Evolutionary conservation across 768 basidiomycete species (phyloP), one percentile per base, ranked within the genome.

Genomic region (Clavaria fumosa): DNA sequence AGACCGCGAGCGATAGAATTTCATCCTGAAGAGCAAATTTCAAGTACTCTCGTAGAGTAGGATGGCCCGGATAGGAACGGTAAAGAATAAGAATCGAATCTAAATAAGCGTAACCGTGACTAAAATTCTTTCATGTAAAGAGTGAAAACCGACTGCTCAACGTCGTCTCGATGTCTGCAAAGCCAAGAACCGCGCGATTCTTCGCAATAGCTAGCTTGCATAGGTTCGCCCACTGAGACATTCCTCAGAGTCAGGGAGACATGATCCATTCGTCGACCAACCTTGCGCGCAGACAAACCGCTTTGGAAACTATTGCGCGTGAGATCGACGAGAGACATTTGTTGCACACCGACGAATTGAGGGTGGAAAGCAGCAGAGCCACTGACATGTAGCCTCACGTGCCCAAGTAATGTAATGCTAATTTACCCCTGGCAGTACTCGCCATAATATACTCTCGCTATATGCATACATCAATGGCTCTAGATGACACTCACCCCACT

Each of bases 261-360:
- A n/a, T n/a, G n/a, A n/a, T n/a, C n/a, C n/a, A n/a, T n/a, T n/a
- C 14, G 33, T 11, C 15, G 31, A 52, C 66, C 49, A 47, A 79
- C 81, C 62, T 80, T 80, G 11, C 53, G 43, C 15, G 80, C 59
- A 34, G 75, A 62, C 14, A 82, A 55, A 5, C 81, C 80, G 49
- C 67, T 71, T 47, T 81, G 75, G 43, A 80, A 83, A 26, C 75
- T 70, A 52, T 82, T 82, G 40, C 76, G 63, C 11, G 81, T 79
- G 31, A 85, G 56, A 40, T 71, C 78, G 24, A 66, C 66, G 26
- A 84, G 51, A 24, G 78, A 78, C 80, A 83, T 82, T n/a, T n/a
- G n/a, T n/a, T n/a, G n/a, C n/a, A n/a, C n/a, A n/a, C n/a, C n/a
- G n/a, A 15, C 7, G 3, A 15, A 38, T 19, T 34, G 9, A 11